Evolutionary conservation across 768 basidiomycete genomes (phyloP).

Genomic region (Macrocybe gigantea): DNA sequence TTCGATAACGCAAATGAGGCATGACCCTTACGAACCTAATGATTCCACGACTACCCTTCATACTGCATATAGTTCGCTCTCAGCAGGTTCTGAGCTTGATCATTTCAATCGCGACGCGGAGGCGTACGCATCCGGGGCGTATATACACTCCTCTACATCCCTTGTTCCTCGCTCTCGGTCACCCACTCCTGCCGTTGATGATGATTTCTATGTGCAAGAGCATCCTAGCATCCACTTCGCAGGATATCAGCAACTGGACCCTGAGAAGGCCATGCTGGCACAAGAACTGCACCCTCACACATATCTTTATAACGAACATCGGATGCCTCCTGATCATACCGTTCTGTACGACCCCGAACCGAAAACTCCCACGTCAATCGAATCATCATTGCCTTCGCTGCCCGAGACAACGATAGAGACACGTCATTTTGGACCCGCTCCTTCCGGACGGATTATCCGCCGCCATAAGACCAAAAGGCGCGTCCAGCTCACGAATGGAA

Average conservation of each 20-base stretch:
- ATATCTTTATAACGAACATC: conserved; percentile 12
- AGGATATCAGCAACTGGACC: conserved; percentile 31
- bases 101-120: conserved; percentile 64
- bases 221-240: conserved; percentile 54
- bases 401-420: conserved; percentile 57
- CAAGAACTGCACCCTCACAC: conserved; percentile 11
- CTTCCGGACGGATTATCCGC: conserved; percentile 69
- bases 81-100: conserved; percentile 37
- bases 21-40: conserved; percentile 30
- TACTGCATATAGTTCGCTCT: conserved; percentile 21
- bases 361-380: conserved; percentile 33
- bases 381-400: conserved; percentile 22
- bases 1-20: conserved; percentile 6
- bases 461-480: conserved; percentile 74
- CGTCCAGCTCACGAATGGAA: conserved; percentile 81
- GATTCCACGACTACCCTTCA: conserved; percentile 20
- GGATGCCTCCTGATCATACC: conserved; percentile 18
- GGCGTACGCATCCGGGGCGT: conserved; percentile 62
- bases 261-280: conserved; percentile 31
- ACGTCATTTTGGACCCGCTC: conserved; percentile 85
- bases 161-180: conserved; percentile 62
- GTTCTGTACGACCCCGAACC: conserved; percentile 37
- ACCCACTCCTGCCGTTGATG: conserved; percentile 69
- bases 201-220: conserved; percentile 63
- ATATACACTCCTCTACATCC: conserved; percentile 37